Evolutionary conservation across 805 yeast species (phyloP).

Genomic region (Saccharomycopsis babjevae): DNA sequence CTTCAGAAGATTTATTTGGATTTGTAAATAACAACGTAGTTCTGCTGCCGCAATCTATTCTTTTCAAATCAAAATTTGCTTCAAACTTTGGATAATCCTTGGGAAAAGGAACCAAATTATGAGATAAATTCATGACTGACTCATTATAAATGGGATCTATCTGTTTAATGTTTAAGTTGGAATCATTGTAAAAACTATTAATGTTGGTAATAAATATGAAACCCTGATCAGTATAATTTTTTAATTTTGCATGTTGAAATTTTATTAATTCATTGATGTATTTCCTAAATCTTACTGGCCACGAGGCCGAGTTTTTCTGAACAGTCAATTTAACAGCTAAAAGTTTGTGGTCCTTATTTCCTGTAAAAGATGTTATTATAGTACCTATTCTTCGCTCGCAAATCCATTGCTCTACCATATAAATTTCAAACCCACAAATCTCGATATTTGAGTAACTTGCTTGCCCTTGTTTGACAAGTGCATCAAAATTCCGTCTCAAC

Average conservation of each 20-base stretch:
- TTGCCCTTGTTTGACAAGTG: slow-evolving; percentile 2
- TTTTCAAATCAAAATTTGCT: slow-evolving; percentile 66
- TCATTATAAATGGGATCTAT: slow-evolving; percentile 9
- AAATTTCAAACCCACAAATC: slow-evolving; percentile 69
- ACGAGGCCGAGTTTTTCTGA: slow-evolving; percentile 35
- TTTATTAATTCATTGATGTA: slow-evolving; percentile 57
- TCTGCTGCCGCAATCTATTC: slow-evolving; percentile 77
- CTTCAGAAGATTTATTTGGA: slow-evolving; percentile 69
- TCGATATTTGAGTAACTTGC: slow-evolving; percentile 6
- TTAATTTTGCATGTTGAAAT: slow-evolving; percentile 59
- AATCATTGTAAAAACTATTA: slow-evolving; percentile 39
- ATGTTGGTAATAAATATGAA: slow-evolving; percentile 70
- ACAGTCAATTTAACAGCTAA: slow-evolving; percentile 48
- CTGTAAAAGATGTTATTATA: slow-evolving; percentile 75
- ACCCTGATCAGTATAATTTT: slow-evolving; percentile 34
- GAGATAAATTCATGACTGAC: background rate
- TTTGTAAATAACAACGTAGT: slow-evolving; percentile 61
- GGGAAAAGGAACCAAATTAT: slow-evolving; percentile 12
- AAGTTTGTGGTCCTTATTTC: slow-evolving; percentile 58
- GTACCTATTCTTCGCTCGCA: slow-evolving; percentile 56
- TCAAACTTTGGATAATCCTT: slow-evolving; percentile 33
- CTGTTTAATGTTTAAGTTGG: slow-evolving; percentile 13
- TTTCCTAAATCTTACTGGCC: slow-evolving; percentile 39
- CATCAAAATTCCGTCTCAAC: slow-evolving; percentile 9
- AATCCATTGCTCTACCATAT: slow-evolving; percentile 94